These are phyloP conservation scores for Trypanosomatidae sp. DNA, from an alignment of 208 protist species.

Conservation along the genomic window DNA sequence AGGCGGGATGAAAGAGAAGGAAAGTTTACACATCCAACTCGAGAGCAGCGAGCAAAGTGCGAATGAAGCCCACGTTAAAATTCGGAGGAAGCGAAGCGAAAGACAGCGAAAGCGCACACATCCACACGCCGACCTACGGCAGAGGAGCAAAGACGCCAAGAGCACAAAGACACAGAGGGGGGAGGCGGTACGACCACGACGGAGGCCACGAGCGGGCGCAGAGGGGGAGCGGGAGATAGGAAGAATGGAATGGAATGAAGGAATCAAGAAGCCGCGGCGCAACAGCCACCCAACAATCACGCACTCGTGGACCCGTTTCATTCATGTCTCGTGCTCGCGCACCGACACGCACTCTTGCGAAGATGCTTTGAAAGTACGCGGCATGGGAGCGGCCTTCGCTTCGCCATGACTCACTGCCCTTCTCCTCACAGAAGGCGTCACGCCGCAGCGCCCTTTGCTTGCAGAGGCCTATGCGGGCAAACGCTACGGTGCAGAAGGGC, in stretches of 20 bases:
- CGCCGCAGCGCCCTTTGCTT: neutral
- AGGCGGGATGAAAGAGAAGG: neutral
- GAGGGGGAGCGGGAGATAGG: slow-evolving; percentile 1
- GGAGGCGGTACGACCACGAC: neutral
- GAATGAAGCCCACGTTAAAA: no score
- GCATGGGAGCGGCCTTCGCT: neutral
- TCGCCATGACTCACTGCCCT: neutral
- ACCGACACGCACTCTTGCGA: neutral
- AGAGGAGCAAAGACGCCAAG: neutral
- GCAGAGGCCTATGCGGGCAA: neutral
- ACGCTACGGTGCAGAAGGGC: neutral
- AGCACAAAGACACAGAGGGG: neutral
- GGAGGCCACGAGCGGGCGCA: neutral
- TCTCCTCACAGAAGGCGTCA: neutral
- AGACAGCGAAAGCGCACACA: neutral
- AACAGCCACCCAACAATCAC: no score
- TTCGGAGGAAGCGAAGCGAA: neutral
- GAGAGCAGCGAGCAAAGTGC: no score
- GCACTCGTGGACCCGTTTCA: neutral
- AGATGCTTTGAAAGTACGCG: neutral
- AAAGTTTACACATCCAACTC: neutral
- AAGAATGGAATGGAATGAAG: no score
- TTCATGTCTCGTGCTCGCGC: neutral
- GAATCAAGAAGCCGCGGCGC: neutral
- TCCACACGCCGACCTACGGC: neutral